These are phyloP conservation scores for Xylaria grammica DNA, from an alignment of 495 filamentous ascomycete species.

Conservation along the genomic window DNA sequence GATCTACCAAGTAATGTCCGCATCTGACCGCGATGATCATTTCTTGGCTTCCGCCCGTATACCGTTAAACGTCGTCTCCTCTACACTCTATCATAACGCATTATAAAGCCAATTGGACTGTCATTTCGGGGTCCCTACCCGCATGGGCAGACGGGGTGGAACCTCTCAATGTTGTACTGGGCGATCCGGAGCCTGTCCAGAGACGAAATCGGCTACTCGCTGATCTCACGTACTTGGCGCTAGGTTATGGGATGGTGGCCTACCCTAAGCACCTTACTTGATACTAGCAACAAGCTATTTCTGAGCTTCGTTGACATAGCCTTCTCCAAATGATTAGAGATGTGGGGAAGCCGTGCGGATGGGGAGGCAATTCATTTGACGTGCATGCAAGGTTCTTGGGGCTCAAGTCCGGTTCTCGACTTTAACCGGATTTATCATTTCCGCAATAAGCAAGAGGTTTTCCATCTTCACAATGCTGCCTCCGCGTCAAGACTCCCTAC, in stretches of 20 bases:
- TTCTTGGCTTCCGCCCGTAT: conserved; percentile 11
- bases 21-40: conserved; percentile 2
- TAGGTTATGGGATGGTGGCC: background rate
- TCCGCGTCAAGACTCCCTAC: background rate
- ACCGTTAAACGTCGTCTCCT: background rate
- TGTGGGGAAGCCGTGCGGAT: conserved; percentile 5
- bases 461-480: conserved; percentile 1
- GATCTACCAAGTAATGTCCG: conserved; percentile 4
- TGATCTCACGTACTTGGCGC: background rate
- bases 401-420: conserved; percentile 7
- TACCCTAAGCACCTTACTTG: conserved; percentile 7
- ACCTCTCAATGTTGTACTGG: background rate
- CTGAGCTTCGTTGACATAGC: background rate
- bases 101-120: background rate
- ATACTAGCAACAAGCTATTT: conserved; percentile 2
- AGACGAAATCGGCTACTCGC: background rate
- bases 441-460: conserved; percentile 15
- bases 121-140: background rate
- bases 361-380: background rate
- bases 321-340: conserved; percentile 17
- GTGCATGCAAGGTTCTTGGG: conserved; percentile 3
- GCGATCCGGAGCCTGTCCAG: background rate
- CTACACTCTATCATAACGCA: background rate
- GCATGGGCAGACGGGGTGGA: background rate
- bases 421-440: conserved; percentile 22